Base-by-base conservation (phyloP, 2,329 filamentous ascomycete species). In the Epichloe typhina region DNA sequence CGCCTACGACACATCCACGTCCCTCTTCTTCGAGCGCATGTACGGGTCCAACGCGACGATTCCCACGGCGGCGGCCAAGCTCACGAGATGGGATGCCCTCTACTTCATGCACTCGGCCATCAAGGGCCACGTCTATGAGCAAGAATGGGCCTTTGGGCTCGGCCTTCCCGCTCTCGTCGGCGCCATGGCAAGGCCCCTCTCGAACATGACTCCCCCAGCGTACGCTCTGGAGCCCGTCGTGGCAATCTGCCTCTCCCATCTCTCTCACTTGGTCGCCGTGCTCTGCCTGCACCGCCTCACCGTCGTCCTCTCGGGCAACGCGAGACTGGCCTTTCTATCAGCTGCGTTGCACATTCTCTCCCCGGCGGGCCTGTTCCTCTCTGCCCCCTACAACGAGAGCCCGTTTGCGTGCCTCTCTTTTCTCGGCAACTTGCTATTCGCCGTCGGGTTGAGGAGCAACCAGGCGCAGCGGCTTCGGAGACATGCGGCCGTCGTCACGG, bases 281-380 rank as follows among this genome's bases (percentile, higher is more conserved):
- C 57, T 95, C 41, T 72, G 82, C 11, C 72, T 97, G 13, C 85
- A 88, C 64, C 69, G 72, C 51, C 77, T 95, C 21, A 79, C 83
- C 2, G 62, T 72, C 50, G 65, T 75, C 7, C 59, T 90, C 9
- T 79, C 78, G 50, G 66, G 66, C 15, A 61, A 72, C 53, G 59
- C 59, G n/a, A 71, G 64, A n/a, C 65, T 84, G 40, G 77, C 87
- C 2, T 82, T 91, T 54, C 63, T 85, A 21, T 76, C 88, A 8
- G 80, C 88, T 3, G 69, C 77, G 15, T 71, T 97, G 46, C 88
- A 97, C 64, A 76, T 95, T 50, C 62, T 97, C 46, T 93, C 87
- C 0, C 91, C 93, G 0, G 93, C 86, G 0, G 91, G 91, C 0
- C 68, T 96, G 2, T 97, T 98, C 63, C 77, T 98, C 17, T 90